Evolutionary conservation across 1,284 basidiomycete genomes (phyloP).

Genomic region (Vanrija humicola): DNA sequence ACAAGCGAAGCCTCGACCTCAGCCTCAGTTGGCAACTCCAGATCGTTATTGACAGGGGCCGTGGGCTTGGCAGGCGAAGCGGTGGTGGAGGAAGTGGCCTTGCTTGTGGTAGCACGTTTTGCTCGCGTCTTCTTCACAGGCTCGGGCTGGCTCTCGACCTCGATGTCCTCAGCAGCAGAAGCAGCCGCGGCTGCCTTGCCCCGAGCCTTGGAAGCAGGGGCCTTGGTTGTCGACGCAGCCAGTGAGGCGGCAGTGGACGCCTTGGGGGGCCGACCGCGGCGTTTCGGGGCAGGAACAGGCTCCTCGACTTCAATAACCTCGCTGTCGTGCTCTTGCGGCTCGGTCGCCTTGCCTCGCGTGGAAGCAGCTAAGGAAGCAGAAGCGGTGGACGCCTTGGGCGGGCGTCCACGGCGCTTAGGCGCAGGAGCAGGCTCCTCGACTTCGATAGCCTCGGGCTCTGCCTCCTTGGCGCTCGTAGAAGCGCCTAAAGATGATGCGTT

Average conservation of each 20-base stretch:
- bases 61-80: too few species aligned
- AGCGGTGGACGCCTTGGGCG: slow-evolving; percentile 5
- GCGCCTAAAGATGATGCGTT: neutral
- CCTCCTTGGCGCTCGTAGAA: neutral
- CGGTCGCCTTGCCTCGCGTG: neutral
- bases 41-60: too few species aligned
- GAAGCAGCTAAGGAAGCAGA: neutral
- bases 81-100: too few species aligned
- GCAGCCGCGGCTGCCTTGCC: too few species aligned
- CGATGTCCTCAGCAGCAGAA: too few species aligned
- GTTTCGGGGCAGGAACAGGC: neutral
- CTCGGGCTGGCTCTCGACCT: too few species aligned
- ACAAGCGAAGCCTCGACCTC: neutral
- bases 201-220: too few species aligned
- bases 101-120: too few species aligned
- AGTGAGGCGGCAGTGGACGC: neutral
- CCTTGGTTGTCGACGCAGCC: neutral
- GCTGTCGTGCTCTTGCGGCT: neutral
- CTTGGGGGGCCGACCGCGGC: neutral
- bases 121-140: too few species aligned
- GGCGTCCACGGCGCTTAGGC: slow-evolving; percentile 8
- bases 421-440: neutral
- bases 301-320: neutral
- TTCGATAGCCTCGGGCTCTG: neutral
- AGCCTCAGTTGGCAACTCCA: neutral